These are phyloP conservation scores for Monilinia vaccinii-corymbosi DNA, from an alignment of 2,329 filamentous ascomycete species.

Conservation along the genomic window DNA sequence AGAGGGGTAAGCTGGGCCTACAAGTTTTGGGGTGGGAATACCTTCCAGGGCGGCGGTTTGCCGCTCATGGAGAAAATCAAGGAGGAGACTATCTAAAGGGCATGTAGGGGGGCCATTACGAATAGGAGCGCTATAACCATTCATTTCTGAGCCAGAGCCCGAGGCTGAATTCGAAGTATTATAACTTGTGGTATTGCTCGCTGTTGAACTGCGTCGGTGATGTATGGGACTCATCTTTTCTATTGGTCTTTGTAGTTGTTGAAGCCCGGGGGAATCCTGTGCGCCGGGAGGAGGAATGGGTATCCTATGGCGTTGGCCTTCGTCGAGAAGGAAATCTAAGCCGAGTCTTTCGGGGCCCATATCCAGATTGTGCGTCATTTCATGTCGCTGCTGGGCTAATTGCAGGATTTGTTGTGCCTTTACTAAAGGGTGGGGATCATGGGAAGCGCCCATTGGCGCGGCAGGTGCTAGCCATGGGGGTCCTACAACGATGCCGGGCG, in stretches of 20 bases:
- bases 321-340: conserved; percentile 63
- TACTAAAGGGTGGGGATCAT: conserved; percentile 18
- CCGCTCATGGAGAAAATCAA: conserved; percentile 68
- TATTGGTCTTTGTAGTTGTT: conserved; percentile 10
- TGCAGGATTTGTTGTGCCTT: conserved; percentile 29
- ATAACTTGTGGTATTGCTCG: conserved; percentile 20
- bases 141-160: conserved; percentile 23
- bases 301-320: conserved; percentile 45
- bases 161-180: conserved; percentile 16
- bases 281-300: conserved; percentile 33
- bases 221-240: conserved; percentile 17
- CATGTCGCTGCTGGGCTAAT: conserved; percentile 38
- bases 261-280: conserved; percentile 30
- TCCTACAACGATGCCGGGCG: conserved; percentile 28
- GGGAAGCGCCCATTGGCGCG: conserved; percentile 24
- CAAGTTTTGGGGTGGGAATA: conserved; percentile 52
- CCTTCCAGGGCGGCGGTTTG: conserved; percentile 58
- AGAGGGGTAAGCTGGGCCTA: conserved; percentile 71
- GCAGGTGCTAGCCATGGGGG: conserved; percentile 27
- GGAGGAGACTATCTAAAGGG: conserved; percentile 67
- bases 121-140: conserved; percentile 30
- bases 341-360: conserved; percentile 58
- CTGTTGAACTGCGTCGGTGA: conserved; percentile 20
- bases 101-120: conserved; percentile 62
- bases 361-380: conserved; percentile 47